Evolutionary conservation across 2,329 filamentous ascomycete genomes (phyloP).

Genomic region (Ceratocystis cacaofunesta): DNA sequence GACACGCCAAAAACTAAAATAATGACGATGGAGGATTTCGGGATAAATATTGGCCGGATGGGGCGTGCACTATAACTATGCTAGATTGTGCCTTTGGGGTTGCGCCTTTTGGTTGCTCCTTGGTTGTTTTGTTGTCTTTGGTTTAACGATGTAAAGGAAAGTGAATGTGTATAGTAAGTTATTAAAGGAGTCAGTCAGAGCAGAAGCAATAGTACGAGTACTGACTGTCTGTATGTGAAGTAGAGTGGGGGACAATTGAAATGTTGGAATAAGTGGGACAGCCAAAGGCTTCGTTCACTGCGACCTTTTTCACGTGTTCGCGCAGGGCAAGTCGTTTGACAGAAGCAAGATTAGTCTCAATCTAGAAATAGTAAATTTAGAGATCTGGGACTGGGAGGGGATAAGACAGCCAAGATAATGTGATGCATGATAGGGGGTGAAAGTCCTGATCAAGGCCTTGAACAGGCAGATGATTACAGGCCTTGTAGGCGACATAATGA

Average conservation of each 20-base stretch:
- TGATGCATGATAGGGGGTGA: background rate
- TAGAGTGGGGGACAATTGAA: background rate
- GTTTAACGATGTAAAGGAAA: background rate
- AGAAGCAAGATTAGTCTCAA: background rate
- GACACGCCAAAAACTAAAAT: background rate
- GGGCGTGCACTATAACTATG: constrained; percentile 1
- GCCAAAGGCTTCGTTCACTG: background rate
- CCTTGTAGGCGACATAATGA: too few relatives aligned
- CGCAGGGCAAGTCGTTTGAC: background rate
- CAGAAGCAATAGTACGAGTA: background rate
- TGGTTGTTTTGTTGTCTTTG: background rate
- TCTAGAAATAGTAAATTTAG: background rate
- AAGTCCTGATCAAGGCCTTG: background rate
- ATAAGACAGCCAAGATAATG: background rate
- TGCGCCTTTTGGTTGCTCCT: too few relatives aligned
- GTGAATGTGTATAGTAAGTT: too few relatives aligned
- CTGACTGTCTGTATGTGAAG: too few relatives aligned
- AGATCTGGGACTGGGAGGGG: background rate
- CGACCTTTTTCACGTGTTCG: background rate
- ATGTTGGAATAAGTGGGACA: background rate
- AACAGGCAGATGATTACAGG: background rate
- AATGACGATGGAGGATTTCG: constrained; percentile 6
- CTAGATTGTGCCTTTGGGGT: background rate
- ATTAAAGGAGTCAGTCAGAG: background rate
- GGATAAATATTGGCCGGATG: constrained; percentile 5